These are phyloP conservation scores for Epichloe elymi DNA, from an alignment of 2,329 filamentous ascomycete genomes.

Conservation along the genomic window DNA sequence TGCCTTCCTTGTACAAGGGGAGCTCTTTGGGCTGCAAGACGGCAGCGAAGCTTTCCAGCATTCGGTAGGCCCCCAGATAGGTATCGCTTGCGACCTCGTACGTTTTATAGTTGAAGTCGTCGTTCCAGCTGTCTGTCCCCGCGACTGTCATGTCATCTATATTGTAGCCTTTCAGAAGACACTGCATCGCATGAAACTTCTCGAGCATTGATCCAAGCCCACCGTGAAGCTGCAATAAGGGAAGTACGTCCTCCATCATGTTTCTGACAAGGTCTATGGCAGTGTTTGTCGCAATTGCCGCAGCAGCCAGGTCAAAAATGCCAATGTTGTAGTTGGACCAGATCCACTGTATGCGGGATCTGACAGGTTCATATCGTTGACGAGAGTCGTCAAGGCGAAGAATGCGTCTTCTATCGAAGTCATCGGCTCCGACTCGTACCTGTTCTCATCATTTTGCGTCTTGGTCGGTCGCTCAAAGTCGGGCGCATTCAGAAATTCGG, in stretches of 20 bases:
- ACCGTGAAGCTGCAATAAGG: conserved; percentile 14
- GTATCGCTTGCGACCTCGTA: background rate
- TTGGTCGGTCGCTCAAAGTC: conserved; percentile 6
- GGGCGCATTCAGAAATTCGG: conserved; percentile 21
- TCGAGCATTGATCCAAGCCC: conserved; percentile 11
- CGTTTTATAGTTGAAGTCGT: background rate
- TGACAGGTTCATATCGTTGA: conserved; percentile 19
- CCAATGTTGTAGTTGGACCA: conserved; percentile 16
- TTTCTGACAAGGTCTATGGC: conserved; percentile 20
- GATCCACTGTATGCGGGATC: conserved; percentile 15
- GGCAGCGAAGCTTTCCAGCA: background rate
- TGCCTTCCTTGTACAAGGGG: conserved; percentile 13
- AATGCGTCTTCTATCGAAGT: conserved; percentile 13
- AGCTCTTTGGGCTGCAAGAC: conserved; percentile 7
- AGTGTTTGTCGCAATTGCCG: conserved; percentile 24
- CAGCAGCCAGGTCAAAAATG: conserved; percentile 17
- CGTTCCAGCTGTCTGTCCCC: background rate
- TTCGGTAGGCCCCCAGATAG: background rate
- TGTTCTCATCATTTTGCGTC: background rate
- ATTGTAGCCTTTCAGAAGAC: background rate
- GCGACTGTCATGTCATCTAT: background rate
- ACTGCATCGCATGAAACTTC: conserved; percentile 4
- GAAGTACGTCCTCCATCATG: conserved; percentile 18
- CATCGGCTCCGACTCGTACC: conserved; percentile 20
- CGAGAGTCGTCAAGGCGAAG: conserved; percentile 14